Evolutionary conservation across 1,284 basidiomycete genomes (phyloP).

Genomic region (Phylloporus sp.): DNA sequence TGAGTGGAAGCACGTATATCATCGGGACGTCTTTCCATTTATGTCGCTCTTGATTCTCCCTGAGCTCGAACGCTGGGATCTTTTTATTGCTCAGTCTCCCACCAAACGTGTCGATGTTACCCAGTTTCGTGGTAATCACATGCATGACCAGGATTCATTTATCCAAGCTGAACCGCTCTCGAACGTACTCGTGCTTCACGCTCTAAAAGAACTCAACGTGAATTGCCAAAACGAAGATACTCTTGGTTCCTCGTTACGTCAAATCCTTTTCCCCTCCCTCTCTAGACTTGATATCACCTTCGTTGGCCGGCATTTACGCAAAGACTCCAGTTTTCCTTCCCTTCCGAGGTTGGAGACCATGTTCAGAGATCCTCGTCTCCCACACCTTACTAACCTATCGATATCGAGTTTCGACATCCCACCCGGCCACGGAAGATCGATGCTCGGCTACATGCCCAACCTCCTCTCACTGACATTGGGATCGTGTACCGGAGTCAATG

Average conservation of each 20-base stretch:
- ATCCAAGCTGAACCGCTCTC: constrained; percentile 37
- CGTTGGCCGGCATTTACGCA: constrained; percentile 35
- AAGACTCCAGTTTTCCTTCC: constrained; percentile 26
- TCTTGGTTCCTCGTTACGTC: constrained; percentile 47
- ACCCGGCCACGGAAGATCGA: constrained; percentile 36
- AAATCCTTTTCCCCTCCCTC: constrained; percentile 52
- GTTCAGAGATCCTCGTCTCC: constrained; percentile 53
- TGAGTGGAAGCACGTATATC: constrained; percentile 41
- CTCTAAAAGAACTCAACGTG: constrained; percentile 51
- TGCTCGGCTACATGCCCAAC: constrained; percentile 50
- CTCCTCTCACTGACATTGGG: constrained; percentile 47
- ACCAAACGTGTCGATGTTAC: constrained; percentile 37
- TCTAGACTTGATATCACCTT: constrained; percentile 52
- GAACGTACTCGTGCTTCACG: constrained; percentile 37
- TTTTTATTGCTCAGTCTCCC: constrained; percentile 39
- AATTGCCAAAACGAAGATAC: constrained; percentile 51
- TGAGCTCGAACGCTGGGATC: constrained; percentile 41
- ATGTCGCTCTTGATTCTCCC: constrained; percentile 42
- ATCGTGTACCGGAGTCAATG: constrained; percentile 39
- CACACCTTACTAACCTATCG: constrained; percentile 44
- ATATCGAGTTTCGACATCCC: constrained; percentile 45
- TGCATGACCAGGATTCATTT: constrained; percentile 34
- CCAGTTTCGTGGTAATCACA: constrained; percentile 43
- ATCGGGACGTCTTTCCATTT: constrained; percentile 40
- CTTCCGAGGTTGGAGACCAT: constrained; percentile 48